Evolutionary conservation across 169 alveolate species (phyloP).

Genomic region (Plasmodium sp.): DNA sequence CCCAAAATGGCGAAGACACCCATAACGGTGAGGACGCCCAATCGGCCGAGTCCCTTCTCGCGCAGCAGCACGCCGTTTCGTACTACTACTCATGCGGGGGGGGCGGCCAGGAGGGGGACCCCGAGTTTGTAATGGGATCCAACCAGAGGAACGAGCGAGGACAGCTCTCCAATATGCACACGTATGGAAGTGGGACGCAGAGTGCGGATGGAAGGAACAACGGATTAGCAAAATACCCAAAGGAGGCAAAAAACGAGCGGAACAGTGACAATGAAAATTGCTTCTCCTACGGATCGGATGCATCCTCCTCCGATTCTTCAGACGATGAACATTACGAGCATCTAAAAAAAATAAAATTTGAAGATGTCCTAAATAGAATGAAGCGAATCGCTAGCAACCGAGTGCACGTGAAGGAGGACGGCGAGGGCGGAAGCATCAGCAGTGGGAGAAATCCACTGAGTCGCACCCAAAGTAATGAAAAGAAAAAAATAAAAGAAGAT

Average conservation of each 20-base stretch:
- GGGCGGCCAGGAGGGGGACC: neutral
- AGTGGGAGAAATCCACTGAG: neutral
- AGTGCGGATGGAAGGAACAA: neutral
- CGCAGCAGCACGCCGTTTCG: neutral
- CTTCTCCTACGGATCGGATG: slow-evolving; percentile 19
- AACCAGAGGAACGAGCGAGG: neutral
- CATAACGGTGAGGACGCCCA: neutral
- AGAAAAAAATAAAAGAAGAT: neutral
- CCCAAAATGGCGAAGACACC: neutral
- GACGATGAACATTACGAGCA: slow-evolving; percentile 25
- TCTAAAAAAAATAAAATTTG: slow-evolving; percentile 34
- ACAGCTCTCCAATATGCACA: neutral
- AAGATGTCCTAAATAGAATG: slow-evolving; percentile 60
- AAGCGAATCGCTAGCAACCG: slow-evolving; percentile 28
- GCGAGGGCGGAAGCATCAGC: neutral
- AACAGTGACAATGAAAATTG: slow-evolving; percentile 2
- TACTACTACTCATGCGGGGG: neutral
- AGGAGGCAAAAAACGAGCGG: slow-evolving; percentile 2
- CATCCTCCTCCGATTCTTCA: neutral
- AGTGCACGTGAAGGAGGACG: neutral
- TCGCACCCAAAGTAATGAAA: neutral
- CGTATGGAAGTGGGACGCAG: neutral
- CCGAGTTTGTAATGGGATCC: neutral
- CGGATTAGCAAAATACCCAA: neutral
- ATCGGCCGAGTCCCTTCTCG: neutral